Evolutionary conservation across 176 grass and related monocot genomes (phyloP).

Genomic region (Cymbopogon citratus): DNA sequence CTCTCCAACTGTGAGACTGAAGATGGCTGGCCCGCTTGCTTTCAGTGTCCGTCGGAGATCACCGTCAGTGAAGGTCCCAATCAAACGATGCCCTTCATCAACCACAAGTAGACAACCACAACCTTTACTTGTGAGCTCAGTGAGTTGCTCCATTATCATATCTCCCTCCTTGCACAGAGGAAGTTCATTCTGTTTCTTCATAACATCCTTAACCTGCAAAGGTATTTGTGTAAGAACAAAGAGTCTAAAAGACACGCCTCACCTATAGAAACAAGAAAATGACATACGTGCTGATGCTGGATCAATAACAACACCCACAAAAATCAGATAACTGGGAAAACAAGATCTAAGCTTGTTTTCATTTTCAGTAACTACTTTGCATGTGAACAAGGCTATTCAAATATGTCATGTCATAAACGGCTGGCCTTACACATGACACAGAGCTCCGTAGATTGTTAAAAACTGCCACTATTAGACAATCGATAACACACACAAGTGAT

Average conservation of each 20-base stretch:
- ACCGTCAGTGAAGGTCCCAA: conserved; percentile 87
- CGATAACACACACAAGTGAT: not conserved
- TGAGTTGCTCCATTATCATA: conserved; percentile 98
- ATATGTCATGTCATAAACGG: not conserved
- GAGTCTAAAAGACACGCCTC: not conserved
- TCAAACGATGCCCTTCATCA: conserved; percentile 70
- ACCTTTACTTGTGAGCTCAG: conserved; percentile 88
- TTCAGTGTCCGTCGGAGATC: conserved; percentile 79
- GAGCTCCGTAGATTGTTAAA: not conserved
- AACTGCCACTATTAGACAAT: not conserved
- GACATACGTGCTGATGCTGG: not conserved
- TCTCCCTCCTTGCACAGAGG: conserved; percentile 86
- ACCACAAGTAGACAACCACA: conserved; percentile 88
- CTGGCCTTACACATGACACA: not conserved
- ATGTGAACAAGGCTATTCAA: conserved; percentile 11
- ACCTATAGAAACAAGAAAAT: conserved; percentile 9
- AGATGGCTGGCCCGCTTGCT: conserved; percentile 61
- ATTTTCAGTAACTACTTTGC: not conserved
- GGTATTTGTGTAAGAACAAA: not conserved
- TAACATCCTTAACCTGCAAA: conserved; percentile 93
- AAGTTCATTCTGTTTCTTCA: conserved; percentile 94
- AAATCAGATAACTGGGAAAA: not conserved
- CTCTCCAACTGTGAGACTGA: conserved; percentile 80
- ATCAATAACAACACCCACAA: not conserved
- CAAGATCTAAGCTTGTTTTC: not conserved